Base-by-base conservation (phyloP, 1,284 basidiomycete genomes). In the Farysia itapuensis region DNA sequence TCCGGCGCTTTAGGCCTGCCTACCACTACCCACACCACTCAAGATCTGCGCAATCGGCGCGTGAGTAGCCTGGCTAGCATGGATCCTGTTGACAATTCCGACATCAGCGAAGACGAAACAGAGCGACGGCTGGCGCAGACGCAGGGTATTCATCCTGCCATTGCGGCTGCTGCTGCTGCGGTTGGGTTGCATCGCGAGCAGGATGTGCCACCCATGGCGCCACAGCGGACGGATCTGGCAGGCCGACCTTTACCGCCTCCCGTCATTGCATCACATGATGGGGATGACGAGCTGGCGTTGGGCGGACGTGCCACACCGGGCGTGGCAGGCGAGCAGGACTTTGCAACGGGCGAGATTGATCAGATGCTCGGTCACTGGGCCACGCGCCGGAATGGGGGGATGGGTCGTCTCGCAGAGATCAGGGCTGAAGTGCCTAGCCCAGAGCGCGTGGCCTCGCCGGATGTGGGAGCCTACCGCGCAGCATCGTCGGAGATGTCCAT, bases 221-320 rank as follows among this genome's bases (percentile, higher is more conserved):
- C 67, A 24, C 57, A 53, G 36, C 46, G 68, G 4, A 67, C 63
- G 16, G 68, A 68, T 28, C 43, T 67, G 9, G 60, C 68, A 18
- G 66, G 69, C 25, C 36, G 65, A 4, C 63, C 68, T 2, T 42
- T 74, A 39, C 72, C 70, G 20, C 68, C 70, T 26, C 72, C 72
- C 0, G 67, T 73, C 18, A 74, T 74, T 34, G 70, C 69, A 18
- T 56, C 53, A 33, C 59, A 63, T 30, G 52, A 57, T 12, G 58
- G 42, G 21, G 49, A 64, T 9, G 61, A 65, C 23, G 43, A 64
- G 29, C 43, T 67, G 23, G 66, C 53, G 26, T 47, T 52, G 12
- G 64, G 64, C 9, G 66, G 63, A 11, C 43, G 59, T 25, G 53
- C 65, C n/a, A 66, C 63, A 12, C 57, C 63, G 12, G 52, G 48